Conservation (phyloP, 371 early-diverging fungal species). For the Sanchytrium tribonematis region DNA sequence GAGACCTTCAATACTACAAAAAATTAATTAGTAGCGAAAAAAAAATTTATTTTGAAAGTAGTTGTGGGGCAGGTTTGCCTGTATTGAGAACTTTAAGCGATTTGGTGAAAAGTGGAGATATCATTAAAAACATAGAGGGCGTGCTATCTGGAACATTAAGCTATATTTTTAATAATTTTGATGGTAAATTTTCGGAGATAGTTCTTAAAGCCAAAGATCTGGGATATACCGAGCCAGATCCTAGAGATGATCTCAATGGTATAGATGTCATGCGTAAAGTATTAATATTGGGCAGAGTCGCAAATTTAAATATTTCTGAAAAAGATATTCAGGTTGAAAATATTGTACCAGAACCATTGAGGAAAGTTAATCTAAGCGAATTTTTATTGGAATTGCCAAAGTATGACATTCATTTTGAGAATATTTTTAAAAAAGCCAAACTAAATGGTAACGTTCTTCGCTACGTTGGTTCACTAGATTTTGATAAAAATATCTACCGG, state of each 20-base stretch:
- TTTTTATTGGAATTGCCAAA: conserved; percentile 55
- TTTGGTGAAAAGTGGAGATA: conserved; percentile 67
- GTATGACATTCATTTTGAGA: conserved; percentile 45
- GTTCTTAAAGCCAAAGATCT: conserved; percentile 60
- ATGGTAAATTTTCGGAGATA: conserved; percentile 51
- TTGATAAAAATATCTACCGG: conserved; percentile 7
- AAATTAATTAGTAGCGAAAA: conserved; percentile 17
- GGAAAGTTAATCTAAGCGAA: conserved; percentile 31
- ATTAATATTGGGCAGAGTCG: conserved; percentile 52
- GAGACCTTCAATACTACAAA: conserved; percentile 31
- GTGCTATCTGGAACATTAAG: conserved; percentile 83
- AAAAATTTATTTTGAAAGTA: background rate
- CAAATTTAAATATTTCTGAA: conserved; percentile 42
- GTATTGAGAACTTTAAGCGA: conserved; percentile 65
- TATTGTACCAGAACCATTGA: conserved; percentile 63
- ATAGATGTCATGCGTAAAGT: conserved; percentile 93
- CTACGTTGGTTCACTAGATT: conserved; percentile 68
- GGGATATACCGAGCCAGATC: conserved; percentile 94
- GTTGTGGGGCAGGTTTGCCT: conserved; percentile 55
- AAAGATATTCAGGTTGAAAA: conserved; percentile 59
- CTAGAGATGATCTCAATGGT: conserved; percentile 87
- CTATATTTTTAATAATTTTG: conserved; percentile 82
- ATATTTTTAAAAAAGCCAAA: conserved; percentile 6
- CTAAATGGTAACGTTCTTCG: conserved; percentile 59
- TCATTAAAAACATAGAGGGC: conserved; percentile 66